Conservation (phyloP, 805 yeast species). For the Myxozyma nipponensis region DNA sequence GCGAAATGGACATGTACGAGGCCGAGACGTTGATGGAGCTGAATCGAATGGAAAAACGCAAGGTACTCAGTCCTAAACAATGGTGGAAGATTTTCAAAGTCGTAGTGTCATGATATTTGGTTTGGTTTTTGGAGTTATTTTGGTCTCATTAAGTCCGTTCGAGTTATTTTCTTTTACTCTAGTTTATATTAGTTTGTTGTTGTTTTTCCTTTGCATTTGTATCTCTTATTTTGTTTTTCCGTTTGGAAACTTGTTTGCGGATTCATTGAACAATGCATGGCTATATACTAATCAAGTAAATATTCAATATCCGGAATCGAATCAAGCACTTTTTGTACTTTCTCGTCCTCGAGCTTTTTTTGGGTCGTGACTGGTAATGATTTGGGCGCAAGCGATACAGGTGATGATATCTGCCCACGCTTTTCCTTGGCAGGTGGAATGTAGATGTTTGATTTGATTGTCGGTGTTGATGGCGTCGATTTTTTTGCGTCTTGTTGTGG, state of each 20-base stretch:
- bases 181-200: background rate
- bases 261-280: too few relatives aligned
- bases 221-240: too few relatives aligned
- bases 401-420: background rate
- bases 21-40: conserved; percentile 26
- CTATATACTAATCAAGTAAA: conserved; percentile 9
- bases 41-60: conserved; percentile 18
- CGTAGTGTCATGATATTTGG: conserved; percentile 1
- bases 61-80: conserved; percentile 9
- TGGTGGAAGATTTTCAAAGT: conserved; percentile 12
- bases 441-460: background rate
- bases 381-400: conserved; percentile 25
- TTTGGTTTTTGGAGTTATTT: background rate
- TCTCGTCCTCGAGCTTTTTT: conserved; percentile 28
- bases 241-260: too few relatives aligned
- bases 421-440: background rate
- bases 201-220: background rate
- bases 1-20: conserved; percentile 66
- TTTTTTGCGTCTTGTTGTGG: background rate
- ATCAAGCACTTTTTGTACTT: conserved; percentile 27
- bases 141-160: too few relatives aligned
- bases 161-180: background rate
- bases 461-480: background rate
- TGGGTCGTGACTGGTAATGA: conserved; percentile 21
- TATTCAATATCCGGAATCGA: conserved; percentile 18